These are phyloP conservation scores for Lentinula edodes DNA, from an alignment of 768 basidiomycete genomes.

Conservation along the genomic window DNA sequence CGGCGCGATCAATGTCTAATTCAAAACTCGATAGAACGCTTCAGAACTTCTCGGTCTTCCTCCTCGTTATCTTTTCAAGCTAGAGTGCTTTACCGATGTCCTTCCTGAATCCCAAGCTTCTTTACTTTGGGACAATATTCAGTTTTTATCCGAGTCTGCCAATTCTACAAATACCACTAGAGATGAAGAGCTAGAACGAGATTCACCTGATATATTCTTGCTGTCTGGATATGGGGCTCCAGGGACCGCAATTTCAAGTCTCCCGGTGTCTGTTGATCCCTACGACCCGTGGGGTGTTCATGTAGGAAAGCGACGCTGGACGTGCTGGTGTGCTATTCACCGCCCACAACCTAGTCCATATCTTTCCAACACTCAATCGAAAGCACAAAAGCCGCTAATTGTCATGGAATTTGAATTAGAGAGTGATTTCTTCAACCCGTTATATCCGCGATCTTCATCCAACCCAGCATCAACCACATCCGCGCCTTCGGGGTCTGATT, in stretches of 20 bases:
- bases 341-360: conserved; percentile 30
- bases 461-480: not conserved
- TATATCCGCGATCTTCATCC: conserved; percentile 43
- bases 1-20: not conserved
- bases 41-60: conserved; percentile 70
- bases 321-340: conserved; percentile 67
- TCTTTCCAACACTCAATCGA: not conserved
- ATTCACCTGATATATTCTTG: conserved; percentile 57
- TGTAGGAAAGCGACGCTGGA: conserved; percentile 44
- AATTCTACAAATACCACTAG: not conserved
- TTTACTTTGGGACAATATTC: conserved; percentile 68
- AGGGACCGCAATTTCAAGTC: conserved; percentile 32
- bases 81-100: conserved; percentile 68
- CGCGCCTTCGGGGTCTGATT: not conserved
- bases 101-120: conserved; percentile 62
- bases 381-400: conserved; percentile 22
- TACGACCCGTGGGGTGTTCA: conserved; percentile 14
- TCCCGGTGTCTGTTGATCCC: conserved; percentile 12
- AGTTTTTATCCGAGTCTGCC: conserved; percentile 50
- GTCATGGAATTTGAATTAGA: conserved; percentile 82
- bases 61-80: conserved; percentile 62
- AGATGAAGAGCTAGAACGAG: conserved; percentile 33
- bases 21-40: conserved; percentile 48
- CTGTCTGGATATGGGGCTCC: conserved; percentile 70
- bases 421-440: conserved; percentile 60